A percentile compares a stretch with the other conserved stretches of the same genome.
phyloP scores from a whole-genome alignment of 306 rosid species.

The Casuarina glauca region DNA sequence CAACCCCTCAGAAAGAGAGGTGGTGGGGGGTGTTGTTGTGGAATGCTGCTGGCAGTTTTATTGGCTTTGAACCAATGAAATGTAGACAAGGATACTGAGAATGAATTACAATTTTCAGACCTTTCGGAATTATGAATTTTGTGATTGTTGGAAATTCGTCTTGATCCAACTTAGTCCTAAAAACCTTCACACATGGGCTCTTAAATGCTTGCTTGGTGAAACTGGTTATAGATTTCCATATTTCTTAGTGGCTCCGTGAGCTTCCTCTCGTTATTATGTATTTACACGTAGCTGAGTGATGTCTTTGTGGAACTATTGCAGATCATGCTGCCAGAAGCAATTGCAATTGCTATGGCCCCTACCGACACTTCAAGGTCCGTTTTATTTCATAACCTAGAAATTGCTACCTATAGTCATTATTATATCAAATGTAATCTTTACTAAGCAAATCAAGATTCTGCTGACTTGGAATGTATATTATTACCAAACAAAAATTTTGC shows the following conservation, averaged over 20 bases:
- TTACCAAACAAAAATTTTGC: too few relatives aligned
- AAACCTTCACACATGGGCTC: background rate
- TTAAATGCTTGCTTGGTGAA: background rate
- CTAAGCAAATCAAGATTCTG: background rate
- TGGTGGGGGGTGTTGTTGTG: too few relatives aligned
- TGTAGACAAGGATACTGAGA: constrained; percentile 1
- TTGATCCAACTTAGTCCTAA: constrained; percentile 5
- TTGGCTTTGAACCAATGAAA: constrained; percentile 8
- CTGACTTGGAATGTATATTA: too few relatives aligned
- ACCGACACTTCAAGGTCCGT: constrained; percentile 76
- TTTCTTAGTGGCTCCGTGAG: background rate
- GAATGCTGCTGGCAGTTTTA: constrained; percentile 7
- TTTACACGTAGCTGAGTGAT: constrained; percentile 18
- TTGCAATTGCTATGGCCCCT: constrained; percentile 99
- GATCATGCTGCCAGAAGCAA: constrained; percentile 98
- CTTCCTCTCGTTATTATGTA: constrained; percentile 1
- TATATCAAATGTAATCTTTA: background rate
- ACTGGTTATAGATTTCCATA: background rate
- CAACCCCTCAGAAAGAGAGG: background rate
- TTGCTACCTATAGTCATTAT: background rate
- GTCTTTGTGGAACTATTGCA: constrained; percentile 41
- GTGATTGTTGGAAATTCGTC: constrained; percentile 21
- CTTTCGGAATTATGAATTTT: background rate
- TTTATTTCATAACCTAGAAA: constrained; percentile 2
- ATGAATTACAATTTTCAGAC: constrained; percentile 1